Percentiles rank a stretch among this genome's conserved stretches.
phyloP scores from a whole-genome alignment of 768 basidiomycete genomes.

The Hygrophoropsis aurantiaca region DNA sequence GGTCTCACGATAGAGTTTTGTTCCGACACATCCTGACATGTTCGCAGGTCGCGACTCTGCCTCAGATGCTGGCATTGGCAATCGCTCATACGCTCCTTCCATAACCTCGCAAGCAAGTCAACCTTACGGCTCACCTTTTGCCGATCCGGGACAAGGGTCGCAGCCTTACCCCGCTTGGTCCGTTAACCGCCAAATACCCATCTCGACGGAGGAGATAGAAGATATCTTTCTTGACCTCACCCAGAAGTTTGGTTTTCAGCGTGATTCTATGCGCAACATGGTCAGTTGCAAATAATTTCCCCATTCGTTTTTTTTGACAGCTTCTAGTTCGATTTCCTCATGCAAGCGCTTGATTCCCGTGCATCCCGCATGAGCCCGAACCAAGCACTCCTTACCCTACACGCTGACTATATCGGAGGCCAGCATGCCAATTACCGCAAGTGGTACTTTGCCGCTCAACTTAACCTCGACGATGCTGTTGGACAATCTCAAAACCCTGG shows the following conservation, averaged over 20 bases:
- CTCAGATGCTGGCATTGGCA: constrained; percentile 31
- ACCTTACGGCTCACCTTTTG: constrained; percentile 58
- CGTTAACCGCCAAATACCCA: constrained; percentile 88
- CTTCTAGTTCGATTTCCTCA: constrained; percentile 90
- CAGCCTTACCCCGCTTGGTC: constrained; percentile 96
- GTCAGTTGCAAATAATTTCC: constrained; percentile 40
- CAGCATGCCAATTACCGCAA: constrained; percentile 99
- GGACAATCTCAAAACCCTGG: constrained; percentile 94
- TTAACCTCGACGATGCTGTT: constrained; percentile 98
- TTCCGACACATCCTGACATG: constrained; percentile 1
- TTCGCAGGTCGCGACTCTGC: constrained; percentile 18
- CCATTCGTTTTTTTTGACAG: not conserved
- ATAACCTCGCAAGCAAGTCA: constrained; percentile 62
- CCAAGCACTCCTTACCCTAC: constrained; percentile 93
- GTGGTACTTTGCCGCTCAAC: constrained; percentile 99
- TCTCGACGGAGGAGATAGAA: constrained; percentile 97
- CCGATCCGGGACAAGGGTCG: constrained; percentile 49
- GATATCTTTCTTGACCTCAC: constrained; percentile 98
- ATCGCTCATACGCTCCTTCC: constrained; percentile 54
- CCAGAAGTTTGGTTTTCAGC: constrained; percentile 98
- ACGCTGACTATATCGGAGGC: constrained; percentile 98
- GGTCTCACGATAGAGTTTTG: constrained; percentile 1
- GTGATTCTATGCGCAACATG: constrained; percentile 95
- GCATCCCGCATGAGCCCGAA: constrained; percentile 98
- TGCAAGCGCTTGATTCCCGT: constrained; percentile 96